Base-by-base conservation (phyloP, 1,139 yeast species). In the Protomyces macrosporus region DNA sequence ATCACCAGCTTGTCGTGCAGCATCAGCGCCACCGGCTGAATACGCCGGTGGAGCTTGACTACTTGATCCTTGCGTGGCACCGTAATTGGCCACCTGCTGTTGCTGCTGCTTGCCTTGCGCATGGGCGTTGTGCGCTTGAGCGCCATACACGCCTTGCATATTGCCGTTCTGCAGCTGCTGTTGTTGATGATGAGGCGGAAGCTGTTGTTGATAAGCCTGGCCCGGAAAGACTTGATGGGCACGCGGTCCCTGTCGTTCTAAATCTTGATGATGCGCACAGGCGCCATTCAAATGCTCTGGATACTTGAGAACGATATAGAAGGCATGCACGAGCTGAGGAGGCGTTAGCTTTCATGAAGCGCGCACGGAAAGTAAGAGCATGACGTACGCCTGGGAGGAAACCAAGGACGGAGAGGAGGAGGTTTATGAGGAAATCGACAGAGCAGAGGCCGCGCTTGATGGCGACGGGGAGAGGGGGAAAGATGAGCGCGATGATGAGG, bases 381-480 rank as follows among this genome's bases (percentile, higher is more conserved):
- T 23, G 23, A 23, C 23, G 23, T 23, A 23, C 23, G 6, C 96
- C 97, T 0, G 97, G 97, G 67, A 90, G 73, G 75, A 83, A 87
- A 3, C 97, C 96, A 60, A 90, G 78, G 60, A 86, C 70, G 75
- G 91, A 88, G 62, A 90, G 79, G 45, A 88, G 81, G 63, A 90
- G 79, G 75, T 90, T 90, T 71, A 90, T 85, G 75, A 85, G 78
- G 70, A 86, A 82, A 71, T 87, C 95, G 45, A 85, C 84, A 4
- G 90, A 82, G 70, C 82, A 82, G 70, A 86, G 74, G 0, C 96
- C 96, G 68, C 90, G 78, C 75, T 88, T 88, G 68, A 89, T 76
- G 68, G 86, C 81, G 36, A 90, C 96, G 9, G 96, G 91, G 40
- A 89, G 77, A 4, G 95, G 95, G 4, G 97, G 97, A 60, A 88